These are phyloP conservation scores for Earliella scabrosa DNA, from an alignment of 1,284 basidiomycete species.

Conservation along the genomic window DNA sequence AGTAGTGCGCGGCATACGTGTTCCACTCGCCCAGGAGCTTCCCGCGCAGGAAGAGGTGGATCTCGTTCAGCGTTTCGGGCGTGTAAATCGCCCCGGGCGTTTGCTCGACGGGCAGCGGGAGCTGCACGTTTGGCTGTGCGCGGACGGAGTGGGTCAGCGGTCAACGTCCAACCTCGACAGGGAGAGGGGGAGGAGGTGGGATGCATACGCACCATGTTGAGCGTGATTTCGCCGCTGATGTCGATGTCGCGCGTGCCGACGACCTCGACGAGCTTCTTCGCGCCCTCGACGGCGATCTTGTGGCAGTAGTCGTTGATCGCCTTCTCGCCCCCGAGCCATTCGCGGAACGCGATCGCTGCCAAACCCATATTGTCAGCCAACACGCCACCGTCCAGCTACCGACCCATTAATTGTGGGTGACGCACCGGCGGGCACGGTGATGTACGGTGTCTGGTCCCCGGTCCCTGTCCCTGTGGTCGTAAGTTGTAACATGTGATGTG, in stretches of 20 bases:
- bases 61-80: conserved; percentile 25
- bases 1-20: conserved; percentile 47
- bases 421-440: conserved; percentile 60
- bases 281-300: conserved; percentile 74
- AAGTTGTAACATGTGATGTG: background rate
- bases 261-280: conserved; percentile 63
- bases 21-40: conserved; percentile 49
- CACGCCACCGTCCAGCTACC: too few species aligned
- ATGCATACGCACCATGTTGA: conserved; percentile 65
- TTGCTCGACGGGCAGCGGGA: conserved; percentile 32
- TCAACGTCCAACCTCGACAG: too few species aligned
- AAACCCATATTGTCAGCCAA: background rate
- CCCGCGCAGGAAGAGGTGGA: conserved; percentile 39
- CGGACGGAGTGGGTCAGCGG: background rate
- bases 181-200: background rate
- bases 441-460: conserved; percentile 55
- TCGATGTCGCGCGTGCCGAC: conserved; percentile 72
- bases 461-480: conserved; percentile 68
- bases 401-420: background rate
- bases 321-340: conserved; percentile 84
- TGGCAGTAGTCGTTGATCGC: conserved; percentile 81
- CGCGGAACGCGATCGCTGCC: conserved; percentile 76
- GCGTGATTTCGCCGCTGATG: conserved; percentile 61
- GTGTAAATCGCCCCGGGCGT: conserved; percentile 22
- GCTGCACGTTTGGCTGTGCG: conserved; percentile 42